Percentiles rank a stretch among this genome's conserved stretches.
Evolutionary conservation across 228 moss, liverwort and hornwort genomes (phyloP).

Genomic region (Sphagnum magellanicum): DNA sequence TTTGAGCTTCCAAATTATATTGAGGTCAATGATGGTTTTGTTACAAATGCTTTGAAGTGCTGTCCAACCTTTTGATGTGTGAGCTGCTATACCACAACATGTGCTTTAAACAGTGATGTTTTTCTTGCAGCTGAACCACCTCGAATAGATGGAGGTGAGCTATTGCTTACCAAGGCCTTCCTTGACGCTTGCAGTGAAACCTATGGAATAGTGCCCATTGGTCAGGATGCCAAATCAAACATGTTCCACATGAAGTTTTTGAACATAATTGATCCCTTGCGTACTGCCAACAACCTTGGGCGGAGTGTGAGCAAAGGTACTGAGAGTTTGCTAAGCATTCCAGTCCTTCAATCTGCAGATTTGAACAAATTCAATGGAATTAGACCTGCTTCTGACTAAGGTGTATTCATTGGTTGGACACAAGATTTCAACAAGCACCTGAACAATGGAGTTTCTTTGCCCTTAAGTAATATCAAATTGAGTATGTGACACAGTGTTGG

Average conservation of each 20-base stretch:
- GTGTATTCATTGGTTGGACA: neutral
- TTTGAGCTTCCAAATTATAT: neutral
- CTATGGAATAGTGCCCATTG: conserved; percentile 32
- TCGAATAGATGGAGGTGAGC: conserved; percentile 45
- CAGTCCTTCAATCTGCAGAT: neutral
- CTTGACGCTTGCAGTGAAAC: conserved; percentile 40
- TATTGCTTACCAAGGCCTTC: conserved; percentile 61
- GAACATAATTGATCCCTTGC: conserved; percentile 84
- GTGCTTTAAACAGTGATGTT: conserved; percentile 43
- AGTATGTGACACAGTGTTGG: neutral
- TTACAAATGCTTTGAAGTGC: no score
- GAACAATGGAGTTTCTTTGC: neutral
- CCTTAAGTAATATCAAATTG: neutral
- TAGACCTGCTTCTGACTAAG: neutral
- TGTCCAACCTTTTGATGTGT: no score
- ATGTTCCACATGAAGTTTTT: conserved; percentile 54
- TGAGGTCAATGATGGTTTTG: neutral
- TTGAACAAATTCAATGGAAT: neutral
- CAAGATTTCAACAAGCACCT: neutral
- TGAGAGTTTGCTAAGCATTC: neutral
- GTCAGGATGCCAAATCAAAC: conserved; percentile 32
- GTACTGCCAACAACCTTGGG: conserved; percentile 76
- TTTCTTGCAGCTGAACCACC: conserved; percentile 50
- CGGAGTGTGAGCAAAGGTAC: conserved; percentile 76
- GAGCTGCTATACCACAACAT: neutral